Base-by-base conservation (phyloP, 768 basidiomycete species). In the Suillus brevipes region DNA sequence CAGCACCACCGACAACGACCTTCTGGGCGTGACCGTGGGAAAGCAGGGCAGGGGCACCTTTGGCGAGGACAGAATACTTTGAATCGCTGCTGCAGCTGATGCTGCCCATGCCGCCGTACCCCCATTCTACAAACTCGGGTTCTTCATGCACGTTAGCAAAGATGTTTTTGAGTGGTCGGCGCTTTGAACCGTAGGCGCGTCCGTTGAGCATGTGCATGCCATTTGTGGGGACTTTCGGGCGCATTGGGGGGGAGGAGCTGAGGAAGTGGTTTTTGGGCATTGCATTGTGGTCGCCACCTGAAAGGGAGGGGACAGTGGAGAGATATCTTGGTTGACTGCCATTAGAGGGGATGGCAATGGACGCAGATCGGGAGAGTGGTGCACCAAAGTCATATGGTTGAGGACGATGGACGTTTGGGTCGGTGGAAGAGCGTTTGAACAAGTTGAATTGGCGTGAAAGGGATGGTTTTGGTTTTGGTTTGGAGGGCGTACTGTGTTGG, bases 41-140 rank as follows among this genome's bases (percentile, higher is more conserved):
- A 18, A 59, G 58, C 1, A 59, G 58, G 16, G 58, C 58, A 31
- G 58, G 58, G 16, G 25, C 12, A 13, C 40, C 58, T 4, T 28
- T 42, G 18, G 58, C 58, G 8, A 59, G 58, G 40, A 42, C 58
- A 3, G 58, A 59, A 42, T 59, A 59, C 18, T 31, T 59, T 42
- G 58, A 59, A 37, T 74, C 71, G 43, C 71, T 75, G 34, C 70
- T 75, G 31, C 71, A 72, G 10, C 72, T 61, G 4, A 82, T 80
- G 47, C 83, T 84, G 31, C 94, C 94, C 89, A 94, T 89, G 3
- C 91, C 91, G 40, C 91, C 91, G 65, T 90, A 92, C 0, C 94
- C 94, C 94, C 94, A 96, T 76, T 96, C 94, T 18, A 94, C 92
- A 69, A 96, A 96, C 72, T 90, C 90, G 37, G 90, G 90, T 0